Conservation (phyloP, 2,329 filamentous ascomycete species). For the Scedosporium aurantiacum region DNA sequence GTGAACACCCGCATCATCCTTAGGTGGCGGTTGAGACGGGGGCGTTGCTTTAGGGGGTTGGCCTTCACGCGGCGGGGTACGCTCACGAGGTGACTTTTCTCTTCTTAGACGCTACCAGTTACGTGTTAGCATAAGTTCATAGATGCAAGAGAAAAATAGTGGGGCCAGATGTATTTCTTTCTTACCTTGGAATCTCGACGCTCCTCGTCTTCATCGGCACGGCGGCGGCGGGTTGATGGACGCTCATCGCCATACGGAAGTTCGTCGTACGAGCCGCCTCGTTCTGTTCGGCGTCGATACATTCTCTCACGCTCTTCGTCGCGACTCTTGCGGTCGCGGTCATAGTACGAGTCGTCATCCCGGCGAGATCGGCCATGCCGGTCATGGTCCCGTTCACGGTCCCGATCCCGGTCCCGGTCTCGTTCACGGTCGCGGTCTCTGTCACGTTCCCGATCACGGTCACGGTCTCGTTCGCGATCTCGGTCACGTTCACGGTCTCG, state of each 20-base stretch:
- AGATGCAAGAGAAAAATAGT: neutral
- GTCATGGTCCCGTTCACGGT: conserved; percentile 39
- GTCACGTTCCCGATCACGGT: conserved; percentile 24
- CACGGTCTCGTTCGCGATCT: conserved; percentile 25
- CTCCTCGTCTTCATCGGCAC: conserved; percentile 68
- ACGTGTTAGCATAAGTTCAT: conserved; percentile 13
- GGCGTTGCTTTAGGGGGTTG: conserved; percentile 44
- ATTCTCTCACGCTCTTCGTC: conserved; percentile 83
- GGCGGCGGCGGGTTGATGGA: conserved; percentile 56
- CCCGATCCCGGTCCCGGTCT: conserved; percentile 31
- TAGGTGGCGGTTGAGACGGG: conserved; percentile 27
- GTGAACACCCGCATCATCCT: conserved; percentile 53
- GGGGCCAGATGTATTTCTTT: conserved; percentile 10
- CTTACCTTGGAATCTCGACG: conserved; percentile 58
- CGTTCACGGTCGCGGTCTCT: conserved; percentile 21
- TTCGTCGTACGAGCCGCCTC: conserved; percentile 71
- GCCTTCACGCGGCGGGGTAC: conserved; percentile 46
- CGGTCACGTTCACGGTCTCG: conserved; percentile 26
- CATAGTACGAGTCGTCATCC: conserved; percentile 60
- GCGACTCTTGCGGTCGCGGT: conserved; percentile 74
- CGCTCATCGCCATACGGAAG: conserved; percentile 79
- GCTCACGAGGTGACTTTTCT: conserved; percentile 48
- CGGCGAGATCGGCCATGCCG: conserved; percentile 43
- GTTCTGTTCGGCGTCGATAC: conserved; percentile 71
- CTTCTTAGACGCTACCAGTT: conserved; percentile 41